These are phyloP conservation scores for Artemisia tridentata DNA, from an alignment of 129 eudicot genomes.

Conservation along the genomic window DNA sequence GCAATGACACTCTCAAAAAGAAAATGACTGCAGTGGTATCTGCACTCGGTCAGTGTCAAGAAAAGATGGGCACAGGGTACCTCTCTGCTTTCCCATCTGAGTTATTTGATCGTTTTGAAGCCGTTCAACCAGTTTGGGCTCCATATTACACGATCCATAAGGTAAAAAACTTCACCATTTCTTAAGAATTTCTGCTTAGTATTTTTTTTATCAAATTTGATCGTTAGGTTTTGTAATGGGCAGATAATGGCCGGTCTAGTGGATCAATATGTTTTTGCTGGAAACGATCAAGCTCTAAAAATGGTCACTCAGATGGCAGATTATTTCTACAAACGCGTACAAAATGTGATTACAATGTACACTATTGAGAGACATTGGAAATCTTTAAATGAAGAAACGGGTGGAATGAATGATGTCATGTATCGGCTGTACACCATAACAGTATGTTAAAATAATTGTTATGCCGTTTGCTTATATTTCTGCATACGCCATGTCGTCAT, in stretches of 20 bases:
- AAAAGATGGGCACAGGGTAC: slow-evolving; percentile 62
- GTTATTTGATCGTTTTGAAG: slow-evolving; percentile 74
- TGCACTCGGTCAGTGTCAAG: slow-evolving; percentile 61
- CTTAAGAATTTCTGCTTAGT: neutral
- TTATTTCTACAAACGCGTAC: slow-evolving; percentile 80
- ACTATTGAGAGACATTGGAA: slow-evolving; percentile 79
- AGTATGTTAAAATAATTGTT: slow-evolving; percentile 39
- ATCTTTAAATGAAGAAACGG: slow-evolving; percentile 89
- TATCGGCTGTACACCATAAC: slow-evolving; percentile 67
- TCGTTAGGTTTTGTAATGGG: slow-evolving; percentile 3
- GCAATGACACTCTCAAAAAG: slow-evolving; percentile 46
- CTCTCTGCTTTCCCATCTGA: slow-evolving; percentile 96
- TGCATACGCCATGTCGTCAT: neutral
- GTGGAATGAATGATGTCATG: slow-evolving; percentile 98
- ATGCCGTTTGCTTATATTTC: neutral
- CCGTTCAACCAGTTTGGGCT: slow-evolving; percentile 76
- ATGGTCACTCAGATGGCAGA: slow-evolving; percentile 83
- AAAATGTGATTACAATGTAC: slow-evolving; percentile 58
- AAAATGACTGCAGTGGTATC: slow-evolving; percentile 67
- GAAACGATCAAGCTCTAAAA: slow-evolving; percentile 48
- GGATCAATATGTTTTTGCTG: slow-evolving; percentile 74
- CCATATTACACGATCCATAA: slow-evolving; percentile 98
- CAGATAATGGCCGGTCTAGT: slow-evolving; percentile 95
- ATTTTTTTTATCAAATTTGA: neutral
- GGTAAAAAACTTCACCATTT: slow-evolving; percentile 31